These are phyloP conservation scores for Aspergillus tamarii DNA, from an alignment of 2,329 filamentous ascomycete genomes.

Conservation along the genomic window DNA sequence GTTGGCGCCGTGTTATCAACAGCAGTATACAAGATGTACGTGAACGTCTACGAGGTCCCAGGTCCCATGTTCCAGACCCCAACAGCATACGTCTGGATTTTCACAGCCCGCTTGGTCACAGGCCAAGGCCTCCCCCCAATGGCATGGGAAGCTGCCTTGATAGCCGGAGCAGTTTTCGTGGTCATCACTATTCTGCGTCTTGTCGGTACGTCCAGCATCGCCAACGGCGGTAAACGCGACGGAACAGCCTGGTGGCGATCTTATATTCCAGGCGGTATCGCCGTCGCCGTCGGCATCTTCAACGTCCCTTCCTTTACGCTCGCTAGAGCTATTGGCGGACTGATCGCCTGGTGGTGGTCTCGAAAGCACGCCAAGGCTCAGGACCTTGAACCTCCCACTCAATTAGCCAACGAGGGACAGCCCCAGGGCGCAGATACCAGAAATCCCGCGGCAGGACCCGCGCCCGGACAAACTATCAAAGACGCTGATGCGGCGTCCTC, in stretches of 20 bases:
- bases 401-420: neutral
- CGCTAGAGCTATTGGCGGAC: constrained; percentile 79
- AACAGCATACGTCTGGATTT: constrained; percentile 96
- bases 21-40: constrained; percentile 86
- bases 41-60: constrained; percentile 84
- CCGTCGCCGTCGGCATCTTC: constrained; percentile 97
- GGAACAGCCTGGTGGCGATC: constrained; percentile 64
- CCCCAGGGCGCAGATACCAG: neutral
- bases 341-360: constrained; percentile 77
- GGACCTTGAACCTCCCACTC: neutral
- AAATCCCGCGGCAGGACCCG: neutral
- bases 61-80: constrained; percentile 91
- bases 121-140: constrained; percentile 83
- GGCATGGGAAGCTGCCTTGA: constrained; percentile 78
- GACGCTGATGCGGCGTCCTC: constrained; percentile 50
- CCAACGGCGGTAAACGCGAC: constrained; percentile 35
- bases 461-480: constrained; percentile 47
- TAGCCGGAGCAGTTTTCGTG: constrained; percentile 74
- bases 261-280: constrained; percentile 87
- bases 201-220: constrained; percentile 44
- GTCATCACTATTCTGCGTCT: constrained; percentile 71
- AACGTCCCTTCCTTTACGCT: constrained; percentile 96
- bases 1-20: constrained; percentile 85
- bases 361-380: constrained; percentile 39
- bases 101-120: constrained; percentile 90